Conservation (phyloP, 1,284 basidiomycete species). For the Cutaneotrichosporon sp. region DNA sequence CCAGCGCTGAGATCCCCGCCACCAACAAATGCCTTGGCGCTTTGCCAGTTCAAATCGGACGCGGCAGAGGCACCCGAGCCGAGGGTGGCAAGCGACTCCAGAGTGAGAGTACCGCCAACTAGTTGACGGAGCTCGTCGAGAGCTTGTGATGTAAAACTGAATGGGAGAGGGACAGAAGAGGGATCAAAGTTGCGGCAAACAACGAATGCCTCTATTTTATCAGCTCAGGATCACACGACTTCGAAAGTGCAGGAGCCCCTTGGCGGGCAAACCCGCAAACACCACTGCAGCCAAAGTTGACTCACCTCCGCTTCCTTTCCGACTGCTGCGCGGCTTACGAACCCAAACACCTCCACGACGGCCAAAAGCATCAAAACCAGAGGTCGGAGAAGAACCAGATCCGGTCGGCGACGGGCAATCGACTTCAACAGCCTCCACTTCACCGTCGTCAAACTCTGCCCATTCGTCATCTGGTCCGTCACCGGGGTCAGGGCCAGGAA, state of each 20-base stretch:
- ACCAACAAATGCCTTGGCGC: slow-evolving; percentile 38
- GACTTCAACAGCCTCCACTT: slow-evolving; percentile 19
- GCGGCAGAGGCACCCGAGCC: neutral
- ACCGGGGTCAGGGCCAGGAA: slow-evolving; percentile 41
- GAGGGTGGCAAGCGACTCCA: slow-evolving; percentile 35
- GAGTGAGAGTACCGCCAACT: slow-evolving; percentile 36
- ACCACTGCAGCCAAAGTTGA: neutral
- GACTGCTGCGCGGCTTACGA: slow-evolving; percentile 47
- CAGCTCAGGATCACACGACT: neutral
- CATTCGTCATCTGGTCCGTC: slow-evolving; percentile 5
- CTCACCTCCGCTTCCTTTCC: slow-evolving; percentile 48
- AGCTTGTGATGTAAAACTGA: slow-evolving; percentile 24
- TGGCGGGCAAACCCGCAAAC: neutral
- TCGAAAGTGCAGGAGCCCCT: neutral
- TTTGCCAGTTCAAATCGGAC: slow-evolving; percentile 29
- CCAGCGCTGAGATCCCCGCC: slow-evolving; percentile 35
- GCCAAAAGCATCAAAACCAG: slow-evolving; percentile 34
- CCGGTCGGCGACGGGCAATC: neutral
- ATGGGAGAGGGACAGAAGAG: slow-evolving; percentile 35
- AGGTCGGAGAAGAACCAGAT: slow-evolving; percentile 1
- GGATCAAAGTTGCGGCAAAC: slow-evolving; percentile 53
- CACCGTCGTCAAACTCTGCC: slow-evolving; percentile 8
- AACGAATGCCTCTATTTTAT: slow-evolving; percentile 54
- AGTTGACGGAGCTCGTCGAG: slow-evolving; percentile 29
- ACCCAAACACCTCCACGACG: slow-evolving; percentile 49